Evolutionary conservation across 1,284 basidiomycete species (phyloP), one percentile per base, ranked within the genome.

Genomic region (Chondrostereum purpureum): DNA sequence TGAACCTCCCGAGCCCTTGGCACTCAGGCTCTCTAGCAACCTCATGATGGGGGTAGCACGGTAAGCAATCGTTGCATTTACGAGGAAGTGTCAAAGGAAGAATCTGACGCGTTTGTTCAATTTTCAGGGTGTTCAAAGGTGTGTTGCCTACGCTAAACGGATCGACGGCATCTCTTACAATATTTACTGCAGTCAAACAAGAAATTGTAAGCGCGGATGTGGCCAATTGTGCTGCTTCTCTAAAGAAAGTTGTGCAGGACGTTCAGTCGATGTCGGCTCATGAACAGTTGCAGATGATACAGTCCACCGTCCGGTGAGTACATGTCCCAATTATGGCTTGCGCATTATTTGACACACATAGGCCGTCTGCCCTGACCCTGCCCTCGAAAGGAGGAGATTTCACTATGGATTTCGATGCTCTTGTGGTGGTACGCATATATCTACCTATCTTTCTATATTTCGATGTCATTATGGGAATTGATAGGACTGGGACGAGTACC

Each of bases 1-100:
- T 23, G 72, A 85, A 53, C 91, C 90, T 5, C 65, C 73, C n/a
- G 91, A 93, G 55, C 90, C 91, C 31, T 72, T 94, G 35, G 89
- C 90, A 1, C 67, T 94, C 44, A 73, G 90, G 39, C 68, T 93
- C 45, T 91, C 89, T 10, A 90, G 88, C 48, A 89, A 89, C 58
- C 65, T 94, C 24, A 82, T 94, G 70, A 82, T 92, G 45, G 91
- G 90, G 4, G 90, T 87, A 16, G 85, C 83, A 17, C 79, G 91
- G 90, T 92, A 60, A 51, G 76, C 55, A 46, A 8, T 46, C 47
- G 42, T 11, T 17, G 11, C 16, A 55, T 56, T 17, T 43, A 45
- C 17, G 37, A 17, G 3, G 3, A 49, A 14, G 41, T 18, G 5
- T 23, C 20, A 2, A 22, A 35, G 19, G 42, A 38, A n/a, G 17